A percentile compares a stretch with the other conserved stretches of the same genome.
These are phyloP conservation scores for Daldinia sp. DNA, from an alignment of 2,329 filamentous ascomycete species.

Conservation along the genomic window DNA sequence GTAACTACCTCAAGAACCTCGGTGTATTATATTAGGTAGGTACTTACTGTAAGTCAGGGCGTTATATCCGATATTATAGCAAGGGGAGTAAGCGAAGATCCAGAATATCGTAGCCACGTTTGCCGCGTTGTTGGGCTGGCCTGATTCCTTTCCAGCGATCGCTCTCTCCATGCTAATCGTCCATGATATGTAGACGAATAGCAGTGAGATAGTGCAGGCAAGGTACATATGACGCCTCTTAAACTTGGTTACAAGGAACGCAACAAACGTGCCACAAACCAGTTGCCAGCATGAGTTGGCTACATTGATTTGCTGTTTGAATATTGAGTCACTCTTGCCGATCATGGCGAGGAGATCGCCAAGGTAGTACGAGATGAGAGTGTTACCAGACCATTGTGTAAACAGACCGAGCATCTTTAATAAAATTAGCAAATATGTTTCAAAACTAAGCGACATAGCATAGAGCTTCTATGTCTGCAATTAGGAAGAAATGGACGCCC, in stretches of 20 bases:
- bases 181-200: slow-evolving; percentile 63
- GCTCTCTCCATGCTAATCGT: slow-evolving; percentile 61
- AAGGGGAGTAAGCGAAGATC: slow-evolving; percentile 69
- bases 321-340: slow-evolving; percentile 56
- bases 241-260: slow-evolving; percentile 57
- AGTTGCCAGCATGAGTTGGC: slow-evolving; percentile 60
- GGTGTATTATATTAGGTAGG: not conserved
- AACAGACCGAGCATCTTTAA: slow-evolving; percentile 39
- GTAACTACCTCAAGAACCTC: not conserved
- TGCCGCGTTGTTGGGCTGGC: slow-evolving; percentile 45
- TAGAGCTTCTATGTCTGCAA: not conserved
- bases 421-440: not conserved
- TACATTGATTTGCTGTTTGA: slow-evolving; percentile 62
- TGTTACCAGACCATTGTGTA: slow-evolving; percentile 55
- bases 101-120: slow-evolving; percentile 62
- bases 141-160: slow-evolving; percentile 51
- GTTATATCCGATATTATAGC: slow-evolving; percentile 76
- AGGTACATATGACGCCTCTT: slow-evolving; percentile 55
- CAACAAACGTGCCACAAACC: slow-evolving; percentile 57
- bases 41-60: slow-evolving; percentile 70
- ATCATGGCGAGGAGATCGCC: slow-evolving; percentile 59
- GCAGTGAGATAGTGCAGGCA: slow-evolving; percentile 57
- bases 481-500: not conserved
- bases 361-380: slow-evolving; percentile 58
- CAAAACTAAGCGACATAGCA: not conserved